Evolutionary conservation across 768 basidiomycete species (phyloP).

Genomic region (Lenzites betulinus): DNA sequence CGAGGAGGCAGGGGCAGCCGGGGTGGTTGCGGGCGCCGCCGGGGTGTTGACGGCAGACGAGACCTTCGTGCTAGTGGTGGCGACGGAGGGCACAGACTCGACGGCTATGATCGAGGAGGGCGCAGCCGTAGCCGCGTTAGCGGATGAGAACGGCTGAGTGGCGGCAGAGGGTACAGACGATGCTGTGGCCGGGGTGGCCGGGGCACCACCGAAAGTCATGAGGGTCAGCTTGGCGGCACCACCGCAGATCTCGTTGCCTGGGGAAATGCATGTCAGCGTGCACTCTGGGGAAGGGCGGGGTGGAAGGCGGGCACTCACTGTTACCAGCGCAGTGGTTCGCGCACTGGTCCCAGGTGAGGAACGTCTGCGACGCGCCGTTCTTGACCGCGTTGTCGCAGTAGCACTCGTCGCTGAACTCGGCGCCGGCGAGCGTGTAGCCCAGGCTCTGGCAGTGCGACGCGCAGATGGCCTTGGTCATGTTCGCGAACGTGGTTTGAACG

Average conservation of each 20-base stretch:
- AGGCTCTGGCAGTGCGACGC: slow-evolving; percentile 27
- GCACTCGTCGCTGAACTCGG: slow-evolving; percentile 31
- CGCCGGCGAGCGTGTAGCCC: slow-evolving; percentile 30
- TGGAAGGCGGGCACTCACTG: slow-evolving; percentile 12
- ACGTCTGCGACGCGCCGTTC: slow-evolving; percentile 25
- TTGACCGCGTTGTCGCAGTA: slow-evolving; percentile 30
- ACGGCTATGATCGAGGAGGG: slow-evolving; percentile 3
- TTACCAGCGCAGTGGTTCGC: slow-evolving; percentile 25
- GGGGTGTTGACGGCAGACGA: no score
- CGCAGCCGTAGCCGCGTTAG: slow-evolving; percentile 8
- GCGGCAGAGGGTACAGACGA: slow-evolving; percentile 20
- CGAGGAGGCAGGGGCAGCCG: neutral
- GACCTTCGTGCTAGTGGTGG: neutral
- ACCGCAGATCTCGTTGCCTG: slow-evolving; percentile 28
- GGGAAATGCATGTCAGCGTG: neutral
- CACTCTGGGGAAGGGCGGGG: no score
- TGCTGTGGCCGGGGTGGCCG: slow-evolving; percentile 7
- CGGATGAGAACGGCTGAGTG: slow-evolving; percentile 8
- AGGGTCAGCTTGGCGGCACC: slow-evolving; percentile 24
- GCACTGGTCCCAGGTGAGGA: slow-evolving; percentile 26
- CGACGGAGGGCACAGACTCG: slow-evolving; percentile 12
- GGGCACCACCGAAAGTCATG: slow-evolving; percentile 16
- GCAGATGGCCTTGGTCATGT: slow-evolving; percentile 27
- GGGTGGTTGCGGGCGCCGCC: neutral
- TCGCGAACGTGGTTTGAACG: slow-evolving; percentile 20